Evolutionary conservation across 2,329 filamentous ascomycete species (phyloP), one percentile per base, ranked within the genome.

Genomic region (Xylaria sp.): DNA sequence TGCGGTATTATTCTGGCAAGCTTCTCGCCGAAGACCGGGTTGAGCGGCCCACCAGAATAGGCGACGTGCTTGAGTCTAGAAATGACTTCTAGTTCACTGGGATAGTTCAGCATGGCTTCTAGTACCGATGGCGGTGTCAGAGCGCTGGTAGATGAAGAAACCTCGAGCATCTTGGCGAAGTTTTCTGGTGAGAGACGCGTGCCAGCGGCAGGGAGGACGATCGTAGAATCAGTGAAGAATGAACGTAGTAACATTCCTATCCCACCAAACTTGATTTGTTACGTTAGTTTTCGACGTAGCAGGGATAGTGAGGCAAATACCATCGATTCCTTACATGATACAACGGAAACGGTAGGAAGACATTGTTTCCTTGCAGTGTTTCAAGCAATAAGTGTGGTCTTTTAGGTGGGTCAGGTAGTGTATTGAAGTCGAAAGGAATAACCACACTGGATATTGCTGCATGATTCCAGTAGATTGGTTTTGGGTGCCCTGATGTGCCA

Each of bases 391-490:
- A 25, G 33, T 61, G 25, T 5, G 45, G 49, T 14, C 38, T 43
- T 46, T 49, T 25, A 7, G 45, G 52, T 46, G 58, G 53, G 51
- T 59, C n/a, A 65, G 43, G 33, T 35, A 65, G 46, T 4, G 50
- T 53, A 17, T 17, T 38, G 11, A 57, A 47, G 37, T 65, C 65
- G 17, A 63, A 38, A 55, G 64, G 61, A 50, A 70, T 23, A 59
- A 51, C 21, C 38, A 67, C 31, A 59, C 47, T 63, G 42, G 43
- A 59, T 57, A 58, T 60, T 53, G 53, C 65, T 40, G 47, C 21
- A 56, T 72, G 67, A 17, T 65, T 73, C 69, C 70, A 73, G 63
- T 69, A 72, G 7, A 73, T 68, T 4, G 70, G 70, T 57, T 73
- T 73, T 12, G 70, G 69, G 19, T 72, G 67, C 23, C 71, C 71